These are phyloP conservation scores for Yamadazyma triangularis DNA, from an alignment of 1,139 yeast genomes.

Conservation along the genomic window DNA sequence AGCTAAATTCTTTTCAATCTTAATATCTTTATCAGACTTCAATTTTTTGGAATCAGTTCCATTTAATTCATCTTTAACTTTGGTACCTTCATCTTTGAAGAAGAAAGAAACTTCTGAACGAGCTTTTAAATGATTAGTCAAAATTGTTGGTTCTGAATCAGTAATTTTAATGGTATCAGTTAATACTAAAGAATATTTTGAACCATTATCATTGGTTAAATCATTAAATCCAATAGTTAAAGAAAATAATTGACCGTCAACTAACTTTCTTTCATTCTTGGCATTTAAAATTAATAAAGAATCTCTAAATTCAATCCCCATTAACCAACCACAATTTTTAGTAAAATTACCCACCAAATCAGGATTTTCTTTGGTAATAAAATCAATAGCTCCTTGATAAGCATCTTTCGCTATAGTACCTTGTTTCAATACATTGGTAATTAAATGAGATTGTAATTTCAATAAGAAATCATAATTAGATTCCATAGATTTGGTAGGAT, in stretches of 20 bases:
- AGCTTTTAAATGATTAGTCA: conserved; percentile 72
- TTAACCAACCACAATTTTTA: conserved; percentile 84
- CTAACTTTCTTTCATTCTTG: conserved; percentile 66
- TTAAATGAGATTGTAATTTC: conserved; percentile 60
- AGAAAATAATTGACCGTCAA: conserved; percentile 72
- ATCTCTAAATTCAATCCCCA: conserved; percentile 90
- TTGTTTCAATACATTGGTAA: conserved; percentile 51
- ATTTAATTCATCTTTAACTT: conserved; percentile 15
- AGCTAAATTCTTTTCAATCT: conserved; percentile 29
- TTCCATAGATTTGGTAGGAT: conserved; percentile 80
- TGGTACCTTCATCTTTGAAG: conserved; percentile 64
- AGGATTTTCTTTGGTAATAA: conserved; percentile 54
- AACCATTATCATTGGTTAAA: conserved; percentile 46
- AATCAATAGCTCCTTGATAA: conserved; percentile 59
- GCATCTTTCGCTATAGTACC: conserved; percentile 67
- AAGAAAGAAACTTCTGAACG: conserved; percentile 78
- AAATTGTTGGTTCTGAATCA: conserved; percentile 54
- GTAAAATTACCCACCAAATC: conserved; percentile 63
- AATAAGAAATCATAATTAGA: conserved; percentile 73
- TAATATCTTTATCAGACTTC: conserved; percentile 29
- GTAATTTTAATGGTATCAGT: conserved; percentile 82
- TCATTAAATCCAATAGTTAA: conserved; percentile 75
- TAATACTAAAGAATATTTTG: conserved; percentile 65
- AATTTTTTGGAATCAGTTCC: conserved; percentile 16
- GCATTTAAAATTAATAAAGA: conserved; percentile 67